Percentiles rank a stretch among this genome's conserved stretches.
Conservation (phyloP, 208 protist genomes). For the Trichomonas vaginalis region DNA sequence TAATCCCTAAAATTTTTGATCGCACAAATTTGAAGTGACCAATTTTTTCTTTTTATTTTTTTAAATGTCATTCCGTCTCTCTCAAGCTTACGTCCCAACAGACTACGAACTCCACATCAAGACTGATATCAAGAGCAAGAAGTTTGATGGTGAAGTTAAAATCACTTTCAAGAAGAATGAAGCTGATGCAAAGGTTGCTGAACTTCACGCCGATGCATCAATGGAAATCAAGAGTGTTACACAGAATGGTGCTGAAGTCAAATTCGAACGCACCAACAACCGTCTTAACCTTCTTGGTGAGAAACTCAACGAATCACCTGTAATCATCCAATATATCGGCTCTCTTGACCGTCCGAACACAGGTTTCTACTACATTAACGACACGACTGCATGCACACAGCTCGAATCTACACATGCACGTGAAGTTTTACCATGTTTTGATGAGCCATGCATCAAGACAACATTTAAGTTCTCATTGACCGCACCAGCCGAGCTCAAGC, state of each 20-base stretch:
- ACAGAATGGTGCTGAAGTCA: not conserved
- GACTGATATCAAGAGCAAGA: not conserved
- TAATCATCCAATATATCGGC: not conserved
- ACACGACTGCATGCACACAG: conserved; percentile 13
- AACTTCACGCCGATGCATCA: not conserved
- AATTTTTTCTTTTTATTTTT: not conserved
- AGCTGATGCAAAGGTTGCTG: not conserved
- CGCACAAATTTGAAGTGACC: not conserved
- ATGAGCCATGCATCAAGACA: conserved; percentile 23
- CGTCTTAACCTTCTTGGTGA: not conserved
- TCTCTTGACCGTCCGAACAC: not conserved
- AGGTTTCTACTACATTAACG: not conserved
- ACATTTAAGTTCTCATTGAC: not conserved
- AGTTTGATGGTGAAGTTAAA: not conserved
- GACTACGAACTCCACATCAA: not conserved
- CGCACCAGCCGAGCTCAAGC: not conserved
- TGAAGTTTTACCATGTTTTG: conserved; percentile 29
- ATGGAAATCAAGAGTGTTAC: not conserved
- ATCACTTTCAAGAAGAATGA: not conserved
- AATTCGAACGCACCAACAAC: not conserved
- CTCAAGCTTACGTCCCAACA: not conserved
- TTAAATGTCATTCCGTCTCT: not conserved
- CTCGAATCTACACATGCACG: conserved; percentile 27
- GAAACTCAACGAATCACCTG: not conserved
- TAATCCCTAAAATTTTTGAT: not conserved